Conservation (phyloP, 352 stramenopile genomes). For the Pythium dissotocum region DNA sequence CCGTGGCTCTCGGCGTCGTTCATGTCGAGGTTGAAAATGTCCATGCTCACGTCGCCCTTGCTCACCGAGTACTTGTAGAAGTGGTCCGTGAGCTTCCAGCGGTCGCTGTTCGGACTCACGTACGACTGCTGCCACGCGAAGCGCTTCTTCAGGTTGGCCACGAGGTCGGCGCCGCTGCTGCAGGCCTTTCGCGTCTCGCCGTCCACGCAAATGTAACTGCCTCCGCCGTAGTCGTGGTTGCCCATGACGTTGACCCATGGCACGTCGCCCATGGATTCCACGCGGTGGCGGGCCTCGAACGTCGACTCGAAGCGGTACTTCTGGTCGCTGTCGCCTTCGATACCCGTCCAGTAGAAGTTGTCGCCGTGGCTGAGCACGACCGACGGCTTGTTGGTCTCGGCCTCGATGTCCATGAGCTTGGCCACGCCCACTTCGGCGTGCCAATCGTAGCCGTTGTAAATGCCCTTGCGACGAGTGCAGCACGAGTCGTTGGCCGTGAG, state of each 20-base stretch:
- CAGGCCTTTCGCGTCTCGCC: conserved; percentile 22
- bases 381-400: conserved; percentile 31
- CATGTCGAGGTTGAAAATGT: conserved; percentile 60
- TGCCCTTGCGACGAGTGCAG: conserved; percentile 30
- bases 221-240: conserved; percentile 50
- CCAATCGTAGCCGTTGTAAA: conserved; percentile 37
- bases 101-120: conserved; percentile 49
- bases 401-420: conserved; percentile 40
- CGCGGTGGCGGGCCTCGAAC: conserved; percentile 39
- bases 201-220: conserved; percentile 39
- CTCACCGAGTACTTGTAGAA: conserved; percentile 45
- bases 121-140: conserved; percentile 41
- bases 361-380: conserved; percentile 45
- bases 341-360: conserved; percentile 53
- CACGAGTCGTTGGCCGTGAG: conserved; percentile 28
- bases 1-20: conserved; percentile 47
- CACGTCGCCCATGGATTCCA: conserved; percentile 29
- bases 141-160: conserved; percentile 30
- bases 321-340: conserved; percentile 29
- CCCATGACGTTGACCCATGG: conserved; percentile 48
- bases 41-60: conserved; percentile 35
- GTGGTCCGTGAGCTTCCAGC: conserved; percentile 47
- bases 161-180: conserved; percentile 20
- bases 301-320: conserved; percentile 38
- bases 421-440: conserved; percentile 32